Percentiles rank a stretch among this genome's conserved stretches.
These are phyloP conservation scores for Teratosphaeria zuluensis DNA, from an alignment of 2,329 filamentous ascomycete species.

Conservation along the genomic window DNA sequence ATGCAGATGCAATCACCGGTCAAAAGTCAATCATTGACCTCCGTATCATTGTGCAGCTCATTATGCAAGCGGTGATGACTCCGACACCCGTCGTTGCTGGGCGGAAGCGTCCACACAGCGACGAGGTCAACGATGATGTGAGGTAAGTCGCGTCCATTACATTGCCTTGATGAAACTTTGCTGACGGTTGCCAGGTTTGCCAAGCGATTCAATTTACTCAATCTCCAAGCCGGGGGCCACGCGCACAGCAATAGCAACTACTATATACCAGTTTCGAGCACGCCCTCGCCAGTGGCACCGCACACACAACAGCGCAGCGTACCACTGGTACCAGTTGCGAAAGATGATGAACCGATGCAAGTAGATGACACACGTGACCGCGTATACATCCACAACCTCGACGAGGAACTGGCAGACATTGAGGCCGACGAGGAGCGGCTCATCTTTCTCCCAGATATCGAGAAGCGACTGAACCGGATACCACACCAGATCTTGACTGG, in stretches of 20 bases:
- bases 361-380: conserved; percentile 79
- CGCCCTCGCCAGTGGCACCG: background rate
- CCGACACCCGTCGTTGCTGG: background rate
- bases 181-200: conserved; percentile 46
- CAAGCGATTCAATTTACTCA: conserved; percentile 72
- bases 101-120: background rate
- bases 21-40: background rate
- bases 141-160: background rate
- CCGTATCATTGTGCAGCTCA: background rate
- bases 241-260: conserved; percentile 50
- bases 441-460: conserved; percentile 76
- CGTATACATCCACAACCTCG: conserved; percentile 84
- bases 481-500: conserved; percentile 57
- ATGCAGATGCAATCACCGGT: background rate
- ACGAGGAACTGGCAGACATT: conserved; percentile 69
- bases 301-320: conserved; percentile 44
- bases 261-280: conserved; percentile 51
- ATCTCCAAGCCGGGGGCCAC: conserved; percentile 3
- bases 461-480: conserved; percentile 64
- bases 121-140: background rate
- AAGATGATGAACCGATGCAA: conserved; percentile 58
- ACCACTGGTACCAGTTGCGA: background rate
- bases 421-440: conserved; percentile 54
- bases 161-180: background rate
- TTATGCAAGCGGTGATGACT: background rate